A percentile compares a stretch with the other conserved stretches of the same genome.
These are phyloP conservation scores for Alnus glutinosa DNA, from an alignment of 306 rosid species.

Conservation along the genomic window DNA sequence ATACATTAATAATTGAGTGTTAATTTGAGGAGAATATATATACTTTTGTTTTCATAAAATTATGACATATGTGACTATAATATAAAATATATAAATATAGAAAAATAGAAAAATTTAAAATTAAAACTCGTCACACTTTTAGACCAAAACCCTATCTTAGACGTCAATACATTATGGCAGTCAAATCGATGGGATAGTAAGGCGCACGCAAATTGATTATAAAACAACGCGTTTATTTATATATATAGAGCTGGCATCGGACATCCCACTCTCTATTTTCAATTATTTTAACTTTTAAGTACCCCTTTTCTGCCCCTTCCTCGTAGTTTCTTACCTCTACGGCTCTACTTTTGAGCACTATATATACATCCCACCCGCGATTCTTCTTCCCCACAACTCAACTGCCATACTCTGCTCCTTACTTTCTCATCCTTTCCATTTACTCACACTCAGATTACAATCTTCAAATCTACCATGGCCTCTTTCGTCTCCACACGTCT, in stretches of 20 bases:
- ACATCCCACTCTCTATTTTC: not conserved
- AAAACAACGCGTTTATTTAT: not conserved
- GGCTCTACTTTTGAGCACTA: not conserved
- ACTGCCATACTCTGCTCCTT: too few relatives aligned
- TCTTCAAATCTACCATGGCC: conserved; percentile 27
- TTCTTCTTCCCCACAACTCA: not conserved
- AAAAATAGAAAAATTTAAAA: too few relatives aligned
- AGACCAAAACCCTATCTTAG: too few relatives aligned
- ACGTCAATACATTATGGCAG: too few relatives aligned
- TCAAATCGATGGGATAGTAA: too few relatives aligned
- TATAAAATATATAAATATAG: too few relatives aligned
- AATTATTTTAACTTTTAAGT: not conserved
- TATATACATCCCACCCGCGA: not conserved
- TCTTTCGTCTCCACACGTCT: not conserved
- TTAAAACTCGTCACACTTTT: too few relatives aligned
- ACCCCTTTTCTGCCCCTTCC: not conserved
- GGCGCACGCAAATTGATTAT: not conserved
- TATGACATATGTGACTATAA: too few relatives aligned
- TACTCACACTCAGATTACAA: not conserved
- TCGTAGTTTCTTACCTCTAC: not conserved
- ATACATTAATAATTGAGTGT: too few relatives aligned
- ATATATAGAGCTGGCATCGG: not conserved
- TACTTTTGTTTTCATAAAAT: too few relatives aligned
- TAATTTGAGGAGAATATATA: too few relatives aligned
- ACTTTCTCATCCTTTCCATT: not conserved